These are phyloP conservation scores for Cornus florida DNA, from an alignment of 148 eudicot genomes.

Conservation along the genomic window DNA sequence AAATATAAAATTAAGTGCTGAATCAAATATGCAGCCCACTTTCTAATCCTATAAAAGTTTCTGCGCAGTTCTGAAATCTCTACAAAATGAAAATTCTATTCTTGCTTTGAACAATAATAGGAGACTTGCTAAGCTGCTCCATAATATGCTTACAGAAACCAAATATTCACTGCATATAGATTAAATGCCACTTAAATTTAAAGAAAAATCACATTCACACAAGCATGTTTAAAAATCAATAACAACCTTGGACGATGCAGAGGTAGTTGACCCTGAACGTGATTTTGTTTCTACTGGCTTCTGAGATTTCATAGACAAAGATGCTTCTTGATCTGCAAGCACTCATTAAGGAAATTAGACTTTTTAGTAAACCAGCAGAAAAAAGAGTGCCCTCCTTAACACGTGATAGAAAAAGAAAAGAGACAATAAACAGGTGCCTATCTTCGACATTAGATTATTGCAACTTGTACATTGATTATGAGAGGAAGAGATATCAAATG, in stretches of 20 bases:
- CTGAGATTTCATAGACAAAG: constrained; percentile 41
- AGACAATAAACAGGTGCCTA: neutral
- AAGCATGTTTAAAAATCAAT: neutral
- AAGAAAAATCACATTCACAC: neutral
- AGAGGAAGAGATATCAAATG: neutral
- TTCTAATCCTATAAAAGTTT: neutral
- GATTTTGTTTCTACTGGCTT: constrained; percentile 38
- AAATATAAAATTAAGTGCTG: too few species aligned
- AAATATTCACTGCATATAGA: neutral
- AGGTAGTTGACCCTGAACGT: constrained; percentile 26
- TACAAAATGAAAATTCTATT: neutral
- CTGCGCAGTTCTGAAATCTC: neutral
- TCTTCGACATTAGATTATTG: neutral
- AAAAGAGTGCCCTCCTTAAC: neutral
- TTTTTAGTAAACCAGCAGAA: neutral
- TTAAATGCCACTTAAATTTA: neutral
- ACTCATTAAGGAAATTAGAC: constrained; percentile 11
- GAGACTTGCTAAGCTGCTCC: constrained; percentile 1
- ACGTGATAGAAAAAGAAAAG: neutral
- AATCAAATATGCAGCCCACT: too few species aligned
- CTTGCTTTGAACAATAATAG: neutral
- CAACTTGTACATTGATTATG: neutral
- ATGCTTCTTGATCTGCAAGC: constrained; percentile 51
- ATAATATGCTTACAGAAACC: neutral
- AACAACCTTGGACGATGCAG: constrained; percentile 50